phyloP scores from a whole-genome alignment of 305 asterid species.

The Fraxinus xanthoxyloides region DNA sequence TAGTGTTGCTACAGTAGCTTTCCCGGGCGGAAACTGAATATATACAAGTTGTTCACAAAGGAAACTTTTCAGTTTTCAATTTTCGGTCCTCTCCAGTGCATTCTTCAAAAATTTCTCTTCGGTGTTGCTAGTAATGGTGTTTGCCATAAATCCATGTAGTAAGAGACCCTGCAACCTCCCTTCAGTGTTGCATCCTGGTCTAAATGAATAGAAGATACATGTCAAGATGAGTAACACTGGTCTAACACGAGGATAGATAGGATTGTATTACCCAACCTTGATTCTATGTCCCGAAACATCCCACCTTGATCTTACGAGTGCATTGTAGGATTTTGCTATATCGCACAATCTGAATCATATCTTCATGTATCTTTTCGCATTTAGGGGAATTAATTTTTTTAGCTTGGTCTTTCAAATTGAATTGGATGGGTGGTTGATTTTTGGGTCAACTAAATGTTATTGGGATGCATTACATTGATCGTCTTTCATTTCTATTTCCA shows the following conservation, averaged over 20 bases:
- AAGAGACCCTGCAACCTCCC: not conserved
- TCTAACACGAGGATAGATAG: not conserved
- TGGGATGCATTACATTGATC: not conserved
- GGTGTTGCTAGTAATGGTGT: not conserved
- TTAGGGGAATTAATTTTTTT: not conserved
- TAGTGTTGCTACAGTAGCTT: not conserved
- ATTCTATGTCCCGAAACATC: not conserved
- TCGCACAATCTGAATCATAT: not conserved
- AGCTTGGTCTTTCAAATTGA: not conserved
- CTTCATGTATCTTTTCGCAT: not conserved
- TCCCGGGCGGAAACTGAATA: not conserved
- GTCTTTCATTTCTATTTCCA: not conserved
- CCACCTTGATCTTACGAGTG: not conserved
- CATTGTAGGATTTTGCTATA: not conserved
- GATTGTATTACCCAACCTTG: not conserved
- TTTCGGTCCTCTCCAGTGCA: not conserved
- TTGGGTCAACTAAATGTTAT: not conserved
- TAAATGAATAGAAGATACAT: not conserved
- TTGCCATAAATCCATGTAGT: not conserved
- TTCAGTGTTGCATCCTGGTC: not conserved
- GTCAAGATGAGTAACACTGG: not conserved
- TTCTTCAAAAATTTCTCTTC: not conserved
- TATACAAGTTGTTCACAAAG: not conserved
- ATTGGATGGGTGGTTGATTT: not conserved
- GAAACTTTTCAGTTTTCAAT: not conserved